A percentile compares a stretch with the other conserved stretches of the same genome.
These are phyloP conservation scores for Ophiostoma sp. DNA, from an alignment of 2,329 filamentous ascomycete species.

Conservation along the genomic window DNA sequence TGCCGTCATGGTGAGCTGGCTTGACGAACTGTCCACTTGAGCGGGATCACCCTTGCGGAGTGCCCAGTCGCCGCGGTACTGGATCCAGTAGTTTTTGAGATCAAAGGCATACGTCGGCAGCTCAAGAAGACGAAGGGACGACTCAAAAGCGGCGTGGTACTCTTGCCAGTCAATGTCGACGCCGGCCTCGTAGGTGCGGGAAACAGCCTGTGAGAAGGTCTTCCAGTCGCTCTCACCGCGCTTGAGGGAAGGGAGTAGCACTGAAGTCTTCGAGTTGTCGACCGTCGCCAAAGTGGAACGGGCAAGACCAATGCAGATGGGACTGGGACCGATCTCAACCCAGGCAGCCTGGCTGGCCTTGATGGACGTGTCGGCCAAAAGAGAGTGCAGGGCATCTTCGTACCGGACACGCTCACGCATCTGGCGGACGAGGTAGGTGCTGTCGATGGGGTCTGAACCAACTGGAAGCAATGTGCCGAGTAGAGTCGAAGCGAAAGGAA, in stretches of 20 bases:
- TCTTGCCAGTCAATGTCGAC: slow-evolving; percentile 69
- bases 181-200: slow-evolving; percentile 44
- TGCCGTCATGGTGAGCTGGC: slow-evolving; percentile 29
- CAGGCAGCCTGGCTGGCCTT: slow-evolving; percentile 60
- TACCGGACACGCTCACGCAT: slow-evolving; percentile 57
- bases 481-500: slow-evolving; percentile 70
- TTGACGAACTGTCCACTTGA: slow-evolving; percentile 32
- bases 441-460: slow-evolving; percentile 38
- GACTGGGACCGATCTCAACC: slow-evolving; percentile 73
- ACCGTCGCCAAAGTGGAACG: slow-evolving; percentile 55
- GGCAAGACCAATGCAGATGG: slow-evolving; percentile 67
- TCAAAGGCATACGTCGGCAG: slow-evolving; percentile 73
- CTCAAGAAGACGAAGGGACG: slow-evolving; percentile 52
- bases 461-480: slow-evolving; percentile 61
- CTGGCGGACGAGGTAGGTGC: slow-evolving; percentile 54
- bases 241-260: slow-evolving; percentile 55
- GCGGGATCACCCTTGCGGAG: slow-evolving; percentile 61
- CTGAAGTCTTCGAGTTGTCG: slow-evolving; percentile 52
- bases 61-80: slow-evolving; percentile 68
- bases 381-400: slow-evolving; percentile 66
- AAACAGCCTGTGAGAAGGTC: slow-evolving; percentile 49
- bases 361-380: slow-evolving; percentile 53
- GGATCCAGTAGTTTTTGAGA: slow-evolving; percentile 69
- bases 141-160: slow-evolving; percentile 56
- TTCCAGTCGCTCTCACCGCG: slow-evolving; percentile 64